Evolutionary conservation across 129 eudicot genomes (phyloP).

Genomic region (Artemisia annua): DNA sequence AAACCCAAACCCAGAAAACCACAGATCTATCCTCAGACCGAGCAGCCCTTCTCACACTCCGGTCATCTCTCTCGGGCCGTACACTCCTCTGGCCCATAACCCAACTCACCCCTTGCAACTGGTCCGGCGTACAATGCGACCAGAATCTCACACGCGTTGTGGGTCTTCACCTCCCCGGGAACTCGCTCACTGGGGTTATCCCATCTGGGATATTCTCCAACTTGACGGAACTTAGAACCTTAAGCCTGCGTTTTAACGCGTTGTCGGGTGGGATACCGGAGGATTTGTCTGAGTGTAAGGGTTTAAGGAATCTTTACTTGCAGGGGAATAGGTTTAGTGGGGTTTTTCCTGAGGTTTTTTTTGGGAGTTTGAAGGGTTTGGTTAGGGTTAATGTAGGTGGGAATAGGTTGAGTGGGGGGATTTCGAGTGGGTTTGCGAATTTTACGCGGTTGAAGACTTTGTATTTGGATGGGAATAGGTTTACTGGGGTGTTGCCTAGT

Average conservation of each 20-base stretch:
- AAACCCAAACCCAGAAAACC: background rate
- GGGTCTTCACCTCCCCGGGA: constrained; percentile 76
- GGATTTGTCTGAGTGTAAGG: constrained; percentile 41
- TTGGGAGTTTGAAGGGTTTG: constrained; percentile 33
- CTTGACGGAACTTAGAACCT: constrained; percentile 57
- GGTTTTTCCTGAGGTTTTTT: constrained; percentile 27
- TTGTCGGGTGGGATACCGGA: constrained; percentile 70
- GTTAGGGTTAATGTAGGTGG: constrained; percentile 59
- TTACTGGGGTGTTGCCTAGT: constrained; percentile 12
- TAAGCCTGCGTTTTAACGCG: constrained; percentile 60
- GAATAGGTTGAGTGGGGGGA: constrained; percentile 54
- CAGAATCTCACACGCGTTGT: constrained; percentile 40
- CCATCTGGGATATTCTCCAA: constrained; percentile 57
- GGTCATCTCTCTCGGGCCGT: constrained; percentile 86
- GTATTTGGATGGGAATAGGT: constrained; percentile 39
- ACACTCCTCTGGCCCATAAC: constrained; percentile 64
- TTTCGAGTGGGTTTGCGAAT: constrained; percentile 25
- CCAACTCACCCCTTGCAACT: constrained; percentile 35
- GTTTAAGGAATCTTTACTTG: constrained; percentile 66
- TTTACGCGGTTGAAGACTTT: constrained; percentile 58
- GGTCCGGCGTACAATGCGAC: constrained; percentile 53
- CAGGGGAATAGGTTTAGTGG: constrained; percentile 72
- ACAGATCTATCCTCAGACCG: constrained; percentile 69
- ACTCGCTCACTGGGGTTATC: constrained; percentile 56
- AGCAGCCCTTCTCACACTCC: constrained; percentile 65